These are phyloP conservation scores for Phoma herbarum DNA, from an alignment of 2,329 filamentous ascomycete species.

Conservation along the genomic window DNA sequence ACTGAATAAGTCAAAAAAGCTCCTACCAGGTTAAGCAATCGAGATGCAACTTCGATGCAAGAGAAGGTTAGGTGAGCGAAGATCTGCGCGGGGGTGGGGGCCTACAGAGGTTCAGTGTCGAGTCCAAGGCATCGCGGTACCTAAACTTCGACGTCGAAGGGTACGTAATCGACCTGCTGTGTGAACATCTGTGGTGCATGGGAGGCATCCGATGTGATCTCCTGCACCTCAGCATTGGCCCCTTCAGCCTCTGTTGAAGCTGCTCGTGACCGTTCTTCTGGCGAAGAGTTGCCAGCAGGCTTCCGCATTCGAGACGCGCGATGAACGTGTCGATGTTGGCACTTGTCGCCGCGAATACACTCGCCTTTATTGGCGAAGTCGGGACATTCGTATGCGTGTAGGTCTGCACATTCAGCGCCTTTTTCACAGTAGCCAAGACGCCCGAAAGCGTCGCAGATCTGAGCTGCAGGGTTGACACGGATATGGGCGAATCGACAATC, in stretches of 20 bases:
- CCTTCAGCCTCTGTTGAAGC: constrained; percentile 21
- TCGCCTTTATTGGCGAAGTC: constrained; percentile 90
- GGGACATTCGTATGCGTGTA: constrained; percentile 92
- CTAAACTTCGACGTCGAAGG: constrained; percentile 33
- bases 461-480: constrained; percentile 76
- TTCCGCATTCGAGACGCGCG: constrained; percentile 42
- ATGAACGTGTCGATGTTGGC: constrained; percentile 86
- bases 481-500: constrained; percentile 89
- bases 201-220: neutral
- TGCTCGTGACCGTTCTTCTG: constrained; percentile 20
- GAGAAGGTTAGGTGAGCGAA: constrained; percentile 25
- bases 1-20: constrained; percentile 21
- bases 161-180: constrained; percentile 45
- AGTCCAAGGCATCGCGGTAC: neutral
- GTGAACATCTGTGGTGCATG: constrained; percentile 35
- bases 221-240: constrained; percentile 2
- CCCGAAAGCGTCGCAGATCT: constrained; percentile 85
- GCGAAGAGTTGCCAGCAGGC: constrained; percentile 25
- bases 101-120: constrained; percentile 14
- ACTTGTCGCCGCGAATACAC: constrained; percentile 78
- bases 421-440: constrained; percentile 88
- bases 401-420: constrained; percentile 77
- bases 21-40: constrained; percentile 29
- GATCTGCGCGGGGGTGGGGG: constrained; percentile 21
- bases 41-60: constrained; percentile 23